phyloP scores from a whole-genome alignment of 1,284 basidiomycete species.

The Austroboletus niveus region DNA sequence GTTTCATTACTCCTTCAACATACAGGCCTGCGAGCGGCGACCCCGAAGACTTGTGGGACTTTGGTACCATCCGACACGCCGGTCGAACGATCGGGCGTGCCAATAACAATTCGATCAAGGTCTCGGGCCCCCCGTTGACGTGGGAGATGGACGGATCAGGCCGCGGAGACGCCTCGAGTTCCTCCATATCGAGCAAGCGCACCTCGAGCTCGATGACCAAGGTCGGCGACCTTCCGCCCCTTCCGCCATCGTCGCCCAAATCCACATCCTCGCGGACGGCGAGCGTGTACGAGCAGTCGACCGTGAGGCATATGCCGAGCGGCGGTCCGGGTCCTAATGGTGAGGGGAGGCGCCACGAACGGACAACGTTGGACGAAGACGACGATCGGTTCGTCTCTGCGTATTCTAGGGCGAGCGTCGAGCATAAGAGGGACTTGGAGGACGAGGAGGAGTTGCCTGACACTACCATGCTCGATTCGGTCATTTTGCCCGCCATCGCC shows the following conservation, averaged over 20 bases:
- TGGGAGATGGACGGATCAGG: constrained; percentile 70
- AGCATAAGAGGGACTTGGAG: constrained; percentile 41
- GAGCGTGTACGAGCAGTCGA: constrained; percentile 59
- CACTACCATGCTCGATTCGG: constrained; percentile 91
- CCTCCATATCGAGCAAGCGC: constrained; percentile 32
- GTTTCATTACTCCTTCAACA: neutral
- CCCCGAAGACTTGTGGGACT: constrained; percentile 91
- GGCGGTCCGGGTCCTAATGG: constrained; percentile 15
- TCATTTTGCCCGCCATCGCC: constrained; percentile 88
- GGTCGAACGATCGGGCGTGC: constrained; percentile 63
- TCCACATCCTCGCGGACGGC: constrained; percentile 33
- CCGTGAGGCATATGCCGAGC: constrained; percentile 56
- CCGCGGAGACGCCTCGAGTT: constrained; percentile 38
- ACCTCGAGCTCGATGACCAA: constrained; percentile 43
- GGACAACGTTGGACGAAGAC: constrained; percentile 61
- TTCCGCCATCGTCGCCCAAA: constrained; percentile 18
- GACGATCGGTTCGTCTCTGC: constrained; percentile 46
- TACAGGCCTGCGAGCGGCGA: constrained; percentile 56
- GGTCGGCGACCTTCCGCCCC: constrained; percentile 54
- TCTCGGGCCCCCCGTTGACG: constrained; percentile 65
- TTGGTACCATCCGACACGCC: constrained; percentile 81
- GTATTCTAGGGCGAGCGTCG: constrained; percentile 24
- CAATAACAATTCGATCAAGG: constrained; percentile 53
- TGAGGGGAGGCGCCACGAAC: constrained; percentile 23
- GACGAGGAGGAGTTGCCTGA: constrained; percentile 73